Base-by-base conservation (phyloP, 495 filamentous ascomycete genomes). In the Penicillium goetzii region DNA sequence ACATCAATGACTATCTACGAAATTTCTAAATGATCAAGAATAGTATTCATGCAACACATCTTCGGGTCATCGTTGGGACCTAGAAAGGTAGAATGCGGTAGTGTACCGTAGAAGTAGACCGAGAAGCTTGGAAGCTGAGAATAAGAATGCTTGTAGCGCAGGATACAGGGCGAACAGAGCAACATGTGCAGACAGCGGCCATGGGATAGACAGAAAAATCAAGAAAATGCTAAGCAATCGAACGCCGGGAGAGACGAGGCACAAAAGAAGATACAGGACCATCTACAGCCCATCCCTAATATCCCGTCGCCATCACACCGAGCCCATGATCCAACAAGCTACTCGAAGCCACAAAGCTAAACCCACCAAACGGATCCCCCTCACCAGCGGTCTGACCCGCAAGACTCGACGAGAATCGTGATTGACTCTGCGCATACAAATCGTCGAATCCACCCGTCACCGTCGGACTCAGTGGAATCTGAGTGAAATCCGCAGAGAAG, bases 331-430 rank as follows among this genome's bases (percentile, higher is more conserved):
- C 91, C 56, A 99, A 81, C 73, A 98, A 74, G 70, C 93, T 97
- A 71, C 84, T 89, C 56, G 91, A 90, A 23, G 93, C 96, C 61
- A 97, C 93, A 75, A 91, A 99, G 76, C 92, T 97, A 73, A 99
- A 99, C 2, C 96, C 95, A 17, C 93, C 92, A 79, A 99, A 98
- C 1, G 86, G 86, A 76, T 97, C 86, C 41, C 86, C 83, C 66
- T 85, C 86, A 9, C 62, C 77, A 21, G 59, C 45, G 28, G 54
- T 28, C 11, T 61, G 54, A 7, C 58, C 69, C 12, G 62, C 58
- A 28, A 69, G 51, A 4, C 65, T 62, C 7, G 68, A 63, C 58
- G 74, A 59, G 69, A 73, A 34, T 56, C 57, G 60, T 6, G 57
- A 59, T 32, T 7, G 36, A 23, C 49, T 68, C 53, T 72, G 9